Evolutionary conservation across 148 eudicot species (phyloP).

Genomic region (Diospyros kaki): DNA sequence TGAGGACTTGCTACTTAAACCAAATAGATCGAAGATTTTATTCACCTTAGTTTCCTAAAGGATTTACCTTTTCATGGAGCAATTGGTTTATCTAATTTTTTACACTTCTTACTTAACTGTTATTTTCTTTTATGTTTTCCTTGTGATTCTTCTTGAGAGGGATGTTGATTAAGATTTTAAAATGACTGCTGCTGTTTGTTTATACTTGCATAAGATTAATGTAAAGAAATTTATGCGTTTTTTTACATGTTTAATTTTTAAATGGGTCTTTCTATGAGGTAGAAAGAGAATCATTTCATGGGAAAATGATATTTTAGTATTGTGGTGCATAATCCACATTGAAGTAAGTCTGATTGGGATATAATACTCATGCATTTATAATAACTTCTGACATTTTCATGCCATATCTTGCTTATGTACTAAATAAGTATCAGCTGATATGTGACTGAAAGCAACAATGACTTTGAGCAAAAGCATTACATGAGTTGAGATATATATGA

Average conservation of each 20-base stretch:
- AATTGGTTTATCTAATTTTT: neutral
- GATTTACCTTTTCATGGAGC: neutral
- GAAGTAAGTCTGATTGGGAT: constrained; percentile 5
- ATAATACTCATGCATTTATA: neutral
- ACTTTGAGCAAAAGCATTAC: too few species aligned
- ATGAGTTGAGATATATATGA: too few species aligned
- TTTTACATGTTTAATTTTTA: neutral
- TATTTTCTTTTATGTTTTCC: neutral
- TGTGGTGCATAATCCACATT: neutral
- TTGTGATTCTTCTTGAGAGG: neutral
- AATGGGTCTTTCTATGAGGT: neutral
- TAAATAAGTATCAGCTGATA: too few species aligned
- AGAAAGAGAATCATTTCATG: neutral
- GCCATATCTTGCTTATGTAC: too few species aligned
- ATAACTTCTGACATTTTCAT: too few species aligned
- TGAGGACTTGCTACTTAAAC: neutral
- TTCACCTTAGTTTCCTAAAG: neutral
- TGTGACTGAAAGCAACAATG: too few species aligned
- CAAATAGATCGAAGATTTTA: neutral
- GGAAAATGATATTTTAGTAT: too few species aligned
- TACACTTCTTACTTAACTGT: neutral
- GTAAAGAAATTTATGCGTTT: neutral
- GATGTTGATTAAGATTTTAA: too few species aligned
- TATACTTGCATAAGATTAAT: neutral
- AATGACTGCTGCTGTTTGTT: too few species aligned